Conservation (phyloP, 2,329 filamentous ascomycete genomes). For the Pseudopithomyces maydicus region DNA sequence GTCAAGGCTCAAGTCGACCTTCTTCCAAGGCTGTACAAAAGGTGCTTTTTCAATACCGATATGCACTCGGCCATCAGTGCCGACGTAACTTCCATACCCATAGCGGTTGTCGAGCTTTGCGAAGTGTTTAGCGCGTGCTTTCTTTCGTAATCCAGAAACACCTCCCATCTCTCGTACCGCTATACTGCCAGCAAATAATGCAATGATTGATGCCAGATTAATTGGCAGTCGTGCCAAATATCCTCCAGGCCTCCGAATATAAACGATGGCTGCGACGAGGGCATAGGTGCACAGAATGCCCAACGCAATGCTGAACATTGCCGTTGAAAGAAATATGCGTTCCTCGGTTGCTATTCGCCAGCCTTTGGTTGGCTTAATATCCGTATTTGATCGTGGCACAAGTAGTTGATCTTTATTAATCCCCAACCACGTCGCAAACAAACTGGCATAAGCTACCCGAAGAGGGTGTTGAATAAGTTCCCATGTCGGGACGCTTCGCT, state of each 20-base stretch:
- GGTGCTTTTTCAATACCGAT: slow-evolving; percentile 59
- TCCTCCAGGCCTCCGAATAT: slow-evolving; percentile 46
- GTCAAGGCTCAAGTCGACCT: neutral
- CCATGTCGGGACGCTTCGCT: slow-evolving; percentile 37
- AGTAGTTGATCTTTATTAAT: slow-evolving; percentile 50
- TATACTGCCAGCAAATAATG: slow-evolving; percentile 55
- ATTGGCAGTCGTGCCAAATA: slow-evolving; percentile 60
- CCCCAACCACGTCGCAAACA: slow-evolving; percentile 53
- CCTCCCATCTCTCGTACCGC: slow-evolving; percentile 45
- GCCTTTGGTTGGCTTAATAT: slow-evolving; percentile 11
- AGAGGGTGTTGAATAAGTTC: slow-evolving; percentile 28
- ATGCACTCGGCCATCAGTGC: slow-evolving; percentile 52
- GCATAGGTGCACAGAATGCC: slow-evolving; percentile 52
- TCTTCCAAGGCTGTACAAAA: slow-evolving; percentile 25
- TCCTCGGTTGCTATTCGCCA: slow-evolving; percentile 33
- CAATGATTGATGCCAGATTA: slow-evolving; percentile 54
- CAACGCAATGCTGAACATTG: slow-evolving; percentile 54
- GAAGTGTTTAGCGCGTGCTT: slow-evolving; percentile 21
- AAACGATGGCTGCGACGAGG: slow-evolving; percentile 51
- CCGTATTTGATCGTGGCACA: slow-evolving; percentile 6
- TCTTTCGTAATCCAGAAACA: slow-evolving; percentile 24
- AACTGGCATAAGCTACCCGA: slow-evolving; percentile 35
- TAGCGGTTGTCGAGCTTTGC: slow-evolving; percentile 31
- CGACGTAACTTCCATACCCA: slow-evolving; percentile 57
- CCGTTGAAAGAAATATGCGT: slow-evolving; percentile 55